These are phyloP conservation scores for Corchorus capsularis DNA, from an alignment of 345 rosid species.

Conservation along the genomic window DNA sequence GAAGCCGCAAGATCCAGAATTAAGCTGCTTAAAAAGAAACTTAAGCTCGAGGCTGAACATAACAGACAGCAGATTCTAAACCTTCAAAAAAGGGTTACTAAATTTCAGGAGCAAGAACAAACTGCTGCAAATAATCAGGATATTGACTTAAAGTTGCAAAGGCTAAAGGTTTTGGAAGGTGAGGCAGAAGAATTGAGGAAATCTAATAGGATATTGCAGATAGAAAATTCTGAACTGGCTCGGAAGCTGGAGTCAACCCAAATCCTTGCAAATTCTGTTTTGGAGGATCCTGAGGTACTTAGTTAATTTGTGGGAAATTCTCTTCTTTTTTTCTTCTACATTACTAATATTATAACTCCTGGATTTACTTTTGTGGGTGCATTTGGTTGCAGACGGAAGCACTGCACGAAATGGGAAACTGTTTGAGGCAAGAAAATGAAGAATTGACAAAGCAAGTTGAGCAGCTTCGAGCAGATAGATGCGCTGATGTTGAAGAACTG, in stretches of 20 bases:
- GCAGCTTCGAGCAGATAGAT: conserved; percentile 68
- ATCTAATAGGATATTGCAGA: conserved; percentile 52
- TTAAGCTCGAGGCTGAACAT: conserved; percentile 67
- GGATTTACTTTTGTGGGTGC: conserved; percentile 2
- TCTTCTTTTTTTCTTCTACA: neutral
- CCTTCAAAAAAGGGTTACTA: conserved; percentile 61
- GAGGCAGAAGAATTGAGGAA: conserved; percentile 71
- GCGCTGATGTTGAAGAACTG: conserved; percentile 66
- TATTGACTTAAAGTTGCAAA: conserved; percentile 42
- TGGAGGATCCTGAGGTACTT: conserved; percentile 68
- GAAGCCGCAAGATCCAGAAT: conserved; percentile 59
- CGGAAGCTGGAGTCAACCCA: conserved; percentile 60
- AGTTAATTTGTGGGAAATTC: neutral
- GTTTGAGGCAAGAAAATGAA: conserved; percentile 56
- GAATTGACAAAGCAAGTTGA: conserved; percentile 57
- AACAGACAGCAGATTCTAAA: conserved; percentile 64
- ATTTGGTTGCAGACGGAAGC: conserved; percentile 50
- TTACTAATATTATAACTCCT: neutral
- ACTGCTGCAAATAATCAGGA: conserved; percentile 35
- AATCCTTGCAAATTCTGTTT: conserved; percentile 52
- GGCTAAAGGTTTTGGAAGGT: conserved; percentile 56
- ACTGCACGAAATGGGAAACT: conserved; percentile 44
- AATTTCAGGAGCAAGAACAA: conserved; percentile 63
- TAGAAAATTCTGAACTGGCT: conserved; percentile 62
- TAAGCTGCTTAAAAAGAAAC: conserved; percentile 64